phyloP scores from a whole-genome alignment of 306 rosid genomes.

The Prunus dulcis region DNA sequence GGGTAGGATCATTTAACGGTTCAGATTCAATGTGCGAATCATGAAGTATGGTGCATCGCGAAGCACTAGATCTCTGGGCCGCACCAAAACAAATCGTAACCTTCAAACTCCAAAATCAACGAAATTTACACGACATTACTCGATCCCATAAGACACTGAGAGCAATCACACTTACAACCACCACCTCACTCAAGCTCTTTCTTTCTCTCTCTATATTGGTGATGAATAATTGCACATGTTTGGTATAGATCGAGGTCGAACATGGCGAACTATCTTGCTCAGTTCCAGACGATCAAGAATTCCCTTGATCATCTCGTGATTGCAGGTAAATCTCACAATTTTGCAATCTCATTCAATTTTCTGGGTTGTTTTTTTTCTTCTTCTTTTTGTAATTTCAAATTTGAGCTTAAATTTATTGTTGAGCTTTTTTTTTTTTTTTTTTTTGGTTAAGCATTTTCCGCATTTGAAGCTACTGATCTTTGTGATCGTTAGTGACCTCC shows the following conservation, averaged over 20 bases:
- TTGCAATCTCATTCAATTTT: background rate
- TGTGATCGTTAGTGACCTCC: background rate
- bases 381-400: background rate
- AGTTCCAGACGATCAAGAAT: constrained; percentile 88
- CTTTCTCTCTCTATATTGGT: constrained; percentile 23
- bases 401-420: constrained; percentile 17
- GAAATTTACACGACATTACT: background rate
- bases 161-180: constrained; percentile 6
- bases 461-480: constrained; percentile 32
- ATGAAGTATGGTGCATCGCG: constrained; percentile 20
- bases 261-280: constrained; percentile 96
- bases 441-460: background rate
- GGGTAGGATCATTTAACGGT: constrained; percentile 25
- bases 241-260: constrained; percentile 46
- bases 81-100: constrained; percentile 20
- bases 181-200: constrained; percentile 11
- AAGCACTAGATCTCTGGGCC: constrained; percentile 48
- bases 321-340: constrained; percentile 49
- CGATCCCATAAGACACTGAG: constrained; percentile 9
- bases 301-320: constrained; percentile 85
- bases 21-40: constrained; percentile 17
- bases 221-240: constrained; percentile 21
- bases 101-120: background rate
- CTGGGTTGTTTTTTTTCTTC: background rate
- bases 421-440: background rate